A percentile compares a stretch with the other conserved stretches of the same genome.
phyloP scores from a whole-genome alignment of 805 yeast species.

The Metschnikowia lunata region DNA sequence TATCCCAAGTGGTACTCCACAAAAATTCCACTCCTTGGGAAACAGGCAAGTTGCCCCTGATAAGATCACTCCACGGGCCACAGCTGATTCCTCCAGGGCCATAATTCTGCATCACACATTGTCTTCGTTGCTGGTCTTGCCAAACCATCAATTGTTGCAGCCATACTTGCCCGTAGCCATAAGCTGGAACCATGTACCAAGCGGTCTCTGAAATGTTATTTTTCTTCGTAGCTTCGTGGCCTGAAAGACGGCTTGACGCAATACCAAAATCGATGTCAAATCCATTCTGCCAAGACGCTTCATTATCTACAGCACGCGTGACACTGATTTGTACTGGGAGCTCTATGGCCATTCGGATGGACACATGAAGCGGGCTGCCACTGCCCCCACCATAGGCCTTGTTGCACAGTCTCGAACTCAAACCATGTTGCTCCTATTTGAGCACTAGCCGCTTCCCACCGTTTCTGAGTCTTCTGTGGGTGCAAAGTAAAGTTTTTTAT shows the following conservation, averaged over 20 bases:
- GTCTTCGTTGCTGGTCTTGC: constrained; percentile 5
- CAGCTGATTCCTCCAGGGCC: background rate
- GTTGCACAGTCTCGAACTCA: background rate
- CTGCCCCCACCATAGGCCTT: background rate
- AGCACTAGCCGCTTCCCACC: background rate
- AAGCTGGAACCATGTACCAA: constrained; percentile 1
- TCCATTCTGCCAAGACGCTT: background rate
- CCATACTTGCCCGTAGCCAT: constrained; percentile 5
- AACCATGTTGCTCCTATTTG: background rate
- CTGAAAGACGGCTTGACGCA: background rate
- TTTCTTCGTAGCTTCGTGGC: background rate
- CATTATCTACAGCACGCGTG: background rate
- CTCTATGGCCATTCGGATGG: background rate
- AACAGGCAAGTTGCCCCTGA: constrained; percentile 4
- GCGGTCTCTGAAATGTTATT: background rate
- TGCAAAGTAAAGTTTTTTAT: no score
- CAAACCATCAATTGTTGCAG: constrained; percentile 8
- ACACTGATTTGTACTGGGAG: background rate
- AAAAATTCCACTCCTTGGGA: constrained; percentile 2
- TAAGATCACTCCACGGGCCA: constrained; percentile 2
- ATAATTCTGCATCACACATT: background rate
- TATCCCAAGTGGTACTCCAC: constrained; percentile 5
- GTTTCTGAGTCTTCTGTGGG: no score
- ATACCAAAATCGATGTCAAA: background rate
- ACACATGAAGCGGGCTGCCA: constrained; percentile 4